Base-by-base conservation (phyloP, 257 asterid species). In the Voacanga thouarsii region DNA sequence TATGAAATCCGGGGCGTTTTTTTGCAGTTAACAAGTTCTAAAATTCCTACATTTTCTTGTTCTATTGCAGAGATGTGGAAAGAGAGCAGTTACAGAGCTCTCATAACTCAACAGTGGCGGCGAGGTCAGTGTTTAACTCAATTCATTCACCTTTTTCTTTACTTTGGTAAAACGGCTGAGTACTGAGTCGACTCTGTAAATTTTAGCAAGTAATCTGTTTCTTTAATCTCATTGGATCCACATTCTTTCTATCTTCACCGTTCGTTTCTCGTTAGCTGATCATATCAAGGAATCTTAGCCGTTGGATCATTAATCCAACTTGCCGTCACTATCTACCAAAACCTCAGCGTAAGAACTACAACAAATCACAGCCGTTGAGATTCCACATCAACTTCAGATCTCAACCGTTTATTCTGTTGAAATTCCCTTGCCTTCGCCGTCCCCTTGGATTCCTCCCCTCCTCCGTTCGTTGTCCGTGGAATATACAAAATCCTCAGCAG, bases 21-120 rank as follows among this genome's bases (percentile, higher is more conserved):
- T 28, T 60, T 78, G 64, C 37, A 3, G 37, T 43, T 24, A 19
- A 14, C n/a, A 4, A 23, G 16, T 44, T 68, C 69, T 80, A 47
- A 72, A 70, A 56, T 55, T 78, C 6, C 53, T 73, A 19, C 57
- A 43, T 59, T 68, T 43, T 30, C 33, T 72, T 75, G 39, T 3
- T 47, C 19, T 55, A 47, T 63, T 53, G 47, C 88, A 93, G 96
- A 39, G 82, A n/a, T 21, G 82, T 78, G 75, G 90, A 85, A 85
- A 84, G 82, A 77, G 79, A 80, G 84, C 78, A 85, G 80, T 74
- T 89, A 80, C 88, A 84, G 91, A 90, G 87, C 87, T 87, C 92
- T 8, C 61, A 80, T 65, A 91, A 93, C 92, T 84, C 95, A 87
- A 90, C 97, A 88, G 89, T 90, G 97, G 90, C 90, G 80, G 83